A percentile compares a stretch with the other conserved stretches of the same genome.
These are phyloP conservation scores for Arxiozyma slooffiae DNA, from an alignment of 1,139 yeast species.

Conservation along the genomic window DNA sequence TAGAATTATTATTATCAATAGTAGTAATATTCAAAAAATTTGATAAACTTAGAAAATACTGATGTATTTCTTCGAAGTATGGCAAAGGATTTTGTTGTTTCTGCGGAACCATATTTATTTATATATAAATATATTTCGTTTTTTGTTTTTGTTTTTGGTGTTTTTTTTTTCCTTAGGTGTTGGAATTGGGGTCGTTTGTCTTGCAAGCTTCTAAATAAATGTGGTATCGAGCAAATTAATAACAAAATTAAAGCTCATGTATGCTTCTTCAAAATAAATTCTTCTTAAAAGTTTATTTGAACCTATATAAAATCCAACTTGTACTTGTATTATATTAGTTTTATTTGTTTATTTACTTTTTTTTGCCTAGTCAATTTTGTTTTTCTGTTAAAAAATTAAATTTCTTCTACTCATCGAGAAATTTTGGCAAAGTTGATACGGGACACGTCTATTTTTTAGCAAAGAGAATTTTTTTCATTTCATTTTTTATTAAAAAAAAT, in stretches of 20 bases:
- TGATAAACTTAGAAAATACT: slow-evolving; percentile 10
- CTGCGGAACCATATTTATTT: background rate
- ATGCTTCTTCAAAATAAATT: no score
- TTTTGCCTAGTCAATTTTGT: background rate
- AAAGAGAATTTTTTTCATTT: no score
- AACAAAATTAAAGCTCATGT: no score
- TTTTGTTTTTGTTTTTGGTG: no score
- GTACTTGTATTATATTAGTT: no score
- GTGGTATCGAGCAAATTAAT: no score
- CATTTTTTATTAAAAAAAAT: no score
- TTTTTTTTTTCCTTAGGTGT: background rate
- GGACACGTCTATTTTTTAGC: background rate
- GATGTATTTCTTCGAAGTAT: slow-evolving; percentile 6
- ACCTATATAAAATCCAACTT: background rate
- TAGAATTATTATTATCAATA: background rate
- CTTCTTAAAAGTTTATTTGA: no score
- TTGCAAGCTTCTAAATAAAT: background rate
- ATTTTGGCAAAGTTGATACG: background rate
- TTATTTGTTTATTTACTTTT: no score
- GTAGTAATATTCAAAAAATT: slow-evolving; percentile 11
- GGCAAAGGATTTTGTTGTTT: background rate
- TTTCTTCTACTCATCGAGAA: background rate
- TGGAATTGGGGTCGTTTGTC: background rate
- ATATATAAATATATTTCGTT: no score
- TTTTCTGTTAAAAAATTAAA: background rate